Conservation (phyloP, 2,329 filamentous ascomycete genomes). For the Stagonosporopsis rhizophila region DNA sequence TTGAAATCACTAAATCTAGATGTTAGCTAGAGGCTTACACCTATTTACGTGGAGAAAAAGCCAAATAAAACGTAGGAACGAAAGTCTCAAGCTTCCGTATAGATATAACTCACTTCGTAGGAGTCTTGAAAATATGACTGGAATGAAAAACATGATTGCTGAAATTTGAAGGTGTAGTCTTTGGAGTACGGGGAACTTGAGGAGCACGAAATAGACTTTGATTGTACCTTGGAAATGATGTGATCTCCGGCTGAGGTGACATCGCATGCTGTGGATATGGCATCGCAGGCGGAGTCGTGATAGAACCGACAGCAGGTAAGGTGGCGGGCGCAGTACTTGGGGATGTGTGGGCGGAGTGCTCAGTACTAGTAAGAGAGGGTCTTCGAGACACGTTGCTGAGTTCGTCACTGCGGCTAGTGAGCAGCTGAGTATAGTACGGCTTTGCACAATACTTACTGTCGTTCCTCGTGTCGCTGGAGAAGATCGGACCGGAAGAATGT, state of each 20-base stretch:
- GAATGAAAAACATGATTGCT: slow-evolving; percentile 42
- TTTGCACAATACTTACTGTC: slow-evolving; percentile 49
- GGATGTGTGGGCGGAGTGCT: slow-evolving; percentile 30
- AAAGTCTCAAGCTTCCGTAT: slow-evolving; percentile 11
- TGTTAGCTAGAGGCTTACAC: not conserved
- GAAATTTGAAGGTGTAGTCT: slow-evolving; percentile 25
- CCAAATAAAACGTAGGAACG: not conserved
- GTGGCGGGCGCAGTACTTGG: slow-evolving; percentile 25
- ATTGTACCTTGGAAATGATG: slow-evolving; percentile 47
- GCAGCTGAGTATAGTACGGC: not conserved
- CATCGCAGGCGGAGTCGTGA: slow-evolving; percentile 23
- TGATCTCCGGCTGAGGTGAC: slow-evolving; percentile 37
- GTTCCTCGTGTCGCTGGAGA: slow-evolving; percentile 53
- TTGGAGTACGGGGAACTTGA: slow-evolving; percentile 44
- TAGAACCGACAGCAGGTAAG: slow-evolving; percentile 23
- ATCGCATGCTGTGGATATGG: slow-evolving; percentile 29
- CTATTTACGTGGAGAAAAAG: slow-evolving; percentile 8
- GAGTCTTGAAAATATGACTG: slow-evolving; percentile 36
- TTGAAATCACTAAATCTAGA: slow-evolving; percentile 28
- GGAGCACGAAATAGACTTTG: slow-evolving; percentile 48
- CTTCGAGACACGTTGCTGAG: slow-evolving; percentile 34
- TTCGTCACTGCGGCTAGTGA: slow-evolving; percentile 39
- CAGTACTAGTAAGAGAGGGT: slow-evolving; percentile 33
- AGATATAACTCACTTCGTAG: slow-evolving; percentile 48
- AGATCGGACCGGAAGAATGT: slow-evolving; percentile 56